A percentile compares a stretch with the other conserved stretches of the same genome.
Conservation (phyloP, 345 rosid genomes). For the Salix exigua region DNA sequence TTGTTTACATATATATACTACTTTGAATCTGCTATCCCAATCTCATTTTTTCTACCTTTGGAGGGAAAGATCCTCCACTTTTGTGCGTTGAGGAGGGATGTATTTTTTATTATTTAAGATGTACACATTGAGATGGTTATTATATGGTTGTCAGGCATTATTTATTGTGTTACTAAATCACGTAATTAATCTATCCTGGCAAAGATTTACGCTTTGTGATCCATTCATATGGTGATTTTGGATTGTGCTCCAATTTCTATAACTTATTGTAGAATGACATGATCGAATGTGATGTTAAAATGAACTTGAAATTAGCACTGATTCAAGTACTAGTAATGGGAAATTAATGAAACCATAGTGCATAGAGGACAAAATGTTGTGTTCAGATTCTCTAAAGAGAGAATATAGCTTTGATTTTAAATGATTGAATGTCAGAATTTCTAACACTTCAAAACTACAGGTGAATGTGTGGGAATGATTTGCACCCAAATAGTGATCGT, state of each 20-base stretch:
- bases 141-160: background rate
- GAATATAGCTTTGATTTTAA: background rate
- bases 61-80: background rate
- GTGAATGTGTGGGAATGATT: no score
- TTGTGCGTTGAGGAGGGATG: background rate
- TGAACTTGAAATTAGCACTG: background rate
- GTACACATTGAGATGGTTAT: background rate
- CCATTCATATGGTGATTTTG: background rate
- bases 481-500: background rate
- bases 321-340: background rate
- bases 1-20: background rate
- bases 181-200: background rate
- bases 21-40: background rate
- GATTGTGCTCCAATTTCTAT: background rate
- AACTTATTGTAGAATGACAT: background rate
- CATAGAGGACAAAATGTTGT: background rate
- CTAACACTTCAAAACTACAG: background rate
- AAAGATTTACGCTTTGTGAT: background rate
- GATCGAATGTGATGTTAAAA: background rate
- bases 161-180: background rate
- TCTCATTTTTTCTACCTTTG: background rate
- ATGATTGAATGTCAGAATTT: background rate
- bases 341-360: background rate
- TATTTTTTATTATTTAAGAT: background rate
- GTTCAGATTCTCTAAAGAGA: background rate